Evolutionary conservation across 805 yeast genomes (phyloP).

Genomic region (Starmerella bombicola): DNA sequence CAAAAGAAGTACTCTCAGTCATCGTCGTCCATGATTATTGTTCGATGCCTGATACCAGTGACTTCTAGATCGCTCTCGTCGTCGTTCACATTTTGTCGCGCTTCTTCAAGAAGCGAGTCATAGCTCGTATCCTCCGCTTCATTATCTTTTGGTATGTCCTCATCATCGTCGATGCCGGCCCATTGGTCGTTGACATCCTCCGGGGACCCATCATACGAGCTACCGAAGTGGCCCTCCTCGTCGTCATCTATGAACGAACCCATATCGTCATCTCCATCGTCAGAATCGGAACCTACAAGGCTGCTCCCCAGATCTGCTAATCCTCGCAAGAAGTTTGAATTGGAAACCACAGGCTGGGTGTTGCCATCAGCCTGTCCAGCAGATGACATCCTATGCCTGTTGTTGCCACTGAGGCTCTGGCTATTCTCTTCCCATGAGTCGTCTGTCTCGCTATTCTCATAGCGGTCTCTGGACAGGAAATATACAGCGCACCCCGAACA

Average conservation of each 20-base stretch:
- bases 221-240: conserved; percentile 4
- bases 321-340: too few relatives aligned
- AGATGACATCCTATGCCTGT: too few relatives aligned
- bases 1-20: not conserved
- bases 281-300: too few relatives aligned
- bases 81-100: not conserved
- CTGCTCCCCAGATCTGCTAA: too few relatives aligned
- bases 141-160: not conserved
- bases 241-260: conserved; percentile 5
- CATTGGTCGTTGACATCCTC: not conserved
- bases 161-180: not conserved
- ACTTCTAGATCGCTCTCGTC: conserved; percentile 10
- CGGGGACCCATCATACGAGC: conserved; percentile 6
- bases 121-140: conserved; percentile 3
- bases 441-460: too few relatives aligned
- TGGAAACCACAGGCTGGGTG: too few relatives aligned
- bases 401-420: too few relatives aligned
- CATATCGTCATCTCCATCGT: not conserved
- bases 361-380: too few relatives aligned
- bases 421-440: too few relatives aligned
- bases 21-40: conserved; percentile 5
- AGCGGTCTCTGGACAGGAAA: conserved; percentile 2
- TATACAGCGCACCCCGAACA: conserved; percentile 45
- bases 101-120: conserved; percentile 10
- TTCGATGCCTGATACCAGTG: not conserved